These are phyloP conservation scores for Mrakiaceae sp. DNA, from an alignment of 1,284 basidiomycete species.

Conservation along the genomic window DNA sequence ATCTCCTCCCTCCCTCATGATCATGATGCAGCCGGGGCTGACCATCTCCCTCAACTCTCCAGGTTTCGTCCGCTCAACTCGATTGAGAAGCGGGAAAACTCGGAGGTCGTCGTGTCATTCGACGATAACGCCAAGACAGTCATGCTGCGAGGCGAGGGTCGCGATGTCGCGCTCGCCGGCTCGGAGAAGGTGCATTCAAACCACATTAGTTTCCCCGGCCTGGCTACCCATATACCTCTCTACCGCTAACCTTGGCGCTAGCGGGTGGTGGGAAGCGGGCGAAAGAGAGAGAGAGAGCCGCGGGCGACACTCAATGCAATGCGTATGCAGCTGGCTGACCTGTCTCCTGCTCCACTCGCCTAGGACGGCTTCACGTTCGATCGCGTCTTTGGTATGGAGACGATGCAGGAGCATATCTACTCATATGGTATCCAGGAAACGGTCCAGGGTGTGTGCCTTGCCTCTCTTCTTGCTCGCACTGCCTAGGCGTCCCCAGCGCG, in stretches of 20 bases:
- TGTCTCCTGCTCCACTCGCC: conserved; percentile 22
- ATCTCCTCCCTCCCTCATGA: not conserved
- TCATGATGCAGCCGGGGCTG: not conserved
- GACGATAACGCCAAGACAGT: conserved; percentile 74
- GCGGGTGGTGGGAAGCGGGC: conserved; percentile 20
- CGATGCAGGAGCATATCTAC: conserved; percentile 88
- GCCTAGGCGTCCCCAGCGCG: conserved; percentile 7
- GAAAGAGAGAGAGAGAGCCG: conserved; percentile 30
- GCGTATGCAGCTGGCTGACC: too few relatives aligned
- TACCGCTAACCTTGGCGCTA: not conserved
- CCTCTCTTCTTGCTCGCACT: not conserved
- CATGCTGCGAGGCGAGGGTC: conserved; percentile 54
- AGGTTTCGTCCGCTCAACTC: conserved; percentile 94
- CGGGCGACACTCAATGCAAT: too few relatives aligned
- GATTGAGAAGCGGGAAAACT: conserved; percentile 78
- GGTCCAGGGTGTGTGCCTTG: conserved; percentile 19
- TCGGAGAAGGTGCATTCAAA: conserved; percentile 46
- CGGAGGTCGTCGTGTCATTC: conserved; percentile 85
- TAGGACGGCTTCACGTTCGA: conserved; percentile 93
- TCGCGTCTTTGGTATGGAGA: conserved; percentile 86
- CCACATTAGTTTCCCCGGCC: conserved; percentile 23
- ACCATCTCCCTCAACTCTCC: conserved; percentile 5
- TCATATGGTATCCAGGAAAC: conserved; percentile 93
- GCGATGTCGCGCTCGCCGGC: conserved; percentile 45
- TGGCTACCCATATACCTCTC: conserved; percentile 8